Evolutionary conservation across 495 filamentous ascomycete species (phyloP), one percentile per base, ranked within the genome.

Genomic region (Tuber microsphaerosporum): DNA sequence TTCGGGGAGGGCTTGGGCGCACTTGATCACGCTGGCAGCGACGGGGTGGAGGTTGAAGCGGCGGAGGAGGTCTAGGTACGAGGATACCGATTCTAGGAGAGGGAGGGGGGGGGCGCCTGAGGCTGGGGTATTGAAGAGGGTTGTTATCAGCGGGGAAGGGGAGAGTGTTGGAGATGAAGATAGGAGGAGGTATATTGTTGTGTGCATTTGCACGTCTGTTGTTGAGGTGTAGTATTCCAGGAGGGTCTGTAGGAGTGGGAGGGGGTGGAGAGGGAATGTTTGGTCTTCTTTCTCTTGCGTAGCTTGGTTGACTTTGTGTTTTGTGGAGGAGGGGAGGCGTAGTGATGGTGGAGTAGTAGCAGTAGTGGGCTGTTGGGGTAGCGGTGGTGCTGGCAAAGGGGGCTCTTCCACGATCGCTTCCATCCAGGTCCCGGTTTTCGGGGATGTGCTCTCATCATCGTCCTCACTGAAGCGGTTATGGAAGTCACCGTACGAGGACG

Each of bases 361-460:
- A 37, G 34, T 37, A 37, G 34, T 37, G 34, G 56, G 56, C 6
- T 65, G 56, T 34, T 34, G 26, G 26, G 26, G 14, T 31, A n/a
- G 51, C 26, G 12, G 56, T 31, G 56, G 26, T 19, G 48, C 22
- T 26, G 56, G 56, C 26, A 34, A 8, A 65, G 56, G 56, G 26
- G 56, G 56, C 1, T 79, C 77, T 19, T 79, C 77, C 2, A 75
- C 72, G 2, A 79, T 79, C 17, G 77, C 76, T 41, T 79, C 77
- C 77, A 79, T 79, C 41, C 77, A 44, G 39, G 70, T 70, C 10
- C 44, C 37, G 16, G 73, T n/a, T 61, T 71, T 61, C 16, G 39
- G 73, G 61, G 41, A 42, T 20, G 65, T 71, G 51, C 31, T 71
- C 56, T 78, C 73, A 16, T 81, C 71, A 34, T 77, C 75, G 14